Evolutionary conservation across 2,329 filamentous ascomycete species (phyloP), one percentile per base, ranked within the genome.

Genomic region (Madurella fahalii): DNA sequence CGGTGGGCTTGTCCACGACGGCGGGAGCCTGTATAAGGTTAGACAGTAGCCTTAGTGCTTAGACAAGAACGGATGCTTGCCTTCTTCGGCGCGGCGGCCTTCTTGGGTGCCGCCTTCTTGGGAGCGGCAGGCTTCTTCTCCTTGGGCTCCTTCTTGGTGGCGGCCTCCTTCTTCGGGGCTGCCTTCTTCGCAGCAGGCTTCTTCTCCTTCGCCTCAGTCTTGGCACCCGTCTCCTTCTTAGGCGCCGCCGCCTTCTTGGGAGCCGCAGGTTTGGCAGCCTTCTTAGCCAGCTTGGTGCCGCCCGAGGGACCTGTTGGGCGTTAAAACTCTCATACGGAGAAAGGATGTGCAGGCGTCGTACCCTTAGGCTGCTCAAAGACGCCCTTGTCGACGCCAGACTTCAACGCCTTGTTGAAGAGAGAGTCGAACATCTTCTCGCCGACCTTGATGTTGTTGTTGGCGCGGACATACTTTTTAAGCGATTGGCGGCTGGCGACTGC

Each of bases 331-430:
- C 16, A 18, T 3, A 13, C 9, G n/a, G 30, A 37, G 7, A 34
- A 49, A 40, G 7, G 4, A 34, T 34, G 12, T 16, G n/a, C 12
- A 9, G 15, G 31, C n/a, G 20, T 78, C 83, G 64, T 81, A 90
- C 90, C 91, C 84, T 96, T 96, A 68, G 91, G 92, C 72, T 93
- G 90, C 68, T 85, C 81, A 70, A 96, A 96, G 66, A 89, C 81
- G 60, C 89, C 89, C 80, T 87, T 91, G 68, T 95, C 89, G 65
- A 92, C 90, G 72, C 91, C 91, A 57, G 78, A 76, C 75, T 87
- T 84, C 69, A 95, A 79, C 51, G 90, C 89, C 73, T 87, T 87
- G 84, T 94, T 94, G 83, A 95, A 90, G 67, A 91, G 86, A 58
- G 80, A 81, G 68, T 80, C 81, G 73, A 84, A 84, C 80, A 83